A percentile compares a stretch with the other conserved stretches of the same genome.
Conservation (phyloP, 2,329 filamentous ascomycete genomes). For the Talaromyces sp. region DNA sequence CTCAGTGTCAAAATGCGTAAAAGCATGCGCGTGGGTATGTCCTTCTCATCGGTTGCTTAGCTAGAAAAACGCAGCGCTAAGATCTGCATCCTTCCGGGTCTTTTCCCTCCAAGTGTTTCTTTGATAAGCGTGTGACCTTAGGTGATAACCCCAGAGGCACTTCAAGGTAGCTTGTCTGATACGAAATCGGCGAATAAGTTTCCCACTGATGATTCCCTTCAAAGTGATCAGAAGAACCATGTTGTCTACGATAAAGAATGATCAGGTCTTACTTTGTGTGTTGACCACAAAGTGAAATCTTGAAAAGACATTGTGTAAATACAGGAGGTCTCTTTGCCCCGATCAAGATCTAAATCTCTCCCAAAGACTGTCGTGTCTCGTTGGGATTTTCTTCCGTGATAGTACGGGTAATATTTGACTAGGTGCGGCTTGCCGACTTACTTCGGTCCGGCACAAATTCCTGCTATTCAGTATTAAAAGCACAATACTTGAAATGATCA, state of each 20-base stretch:
- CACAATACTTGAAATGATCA: not conserved
- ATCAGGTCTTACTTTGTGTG: no score
- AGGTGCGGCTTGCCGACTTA: no score
- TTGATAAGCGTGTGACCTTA: slow-evolving; percentile 58
- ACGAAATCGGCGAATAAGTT: not conserved
- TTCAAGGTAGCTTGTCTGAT: slow-evolving; percentile 26
- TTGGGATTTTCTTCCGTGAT: no score
- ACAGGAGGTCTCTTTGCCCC: no score
- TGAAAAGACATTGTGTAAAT: no score
- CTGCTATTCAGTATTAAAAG: no score
- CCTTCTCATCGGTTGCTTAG: slow-evolving; percentile 59
- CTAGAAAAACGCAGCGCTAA: slow-evolving; percentile 57
- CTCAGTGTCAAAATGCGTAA: slow-evolving; percentile 38
- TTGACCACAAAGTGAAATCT: no score
- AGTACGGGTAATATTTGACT: no score
- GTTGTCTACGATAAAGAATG: slow-evolving; percentile 12
- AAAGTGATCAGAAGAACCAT: slow-evolving; percentile 3
- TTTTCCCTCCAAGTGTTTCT: slow-evolving; percentile 58
- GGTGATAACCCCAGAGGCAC: slow-evolving; percentile 57
- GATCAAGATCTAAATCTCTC: no score
- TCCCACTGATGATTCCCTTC: not conserved
- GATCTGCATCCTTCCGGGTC: slow-evolving; percentile 60
- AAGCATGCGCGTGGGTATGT: slow-evolving; percentile 61
- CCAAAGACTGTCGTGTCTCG: no score
- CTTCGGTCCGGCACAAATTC: slow-evolving; percentile 11